These are phyloP conservation scores for Alternaria postmessia DNA, from an alignment of 2,329 filamentous ascomycete species.

Conservation along the genomic window DNA sequence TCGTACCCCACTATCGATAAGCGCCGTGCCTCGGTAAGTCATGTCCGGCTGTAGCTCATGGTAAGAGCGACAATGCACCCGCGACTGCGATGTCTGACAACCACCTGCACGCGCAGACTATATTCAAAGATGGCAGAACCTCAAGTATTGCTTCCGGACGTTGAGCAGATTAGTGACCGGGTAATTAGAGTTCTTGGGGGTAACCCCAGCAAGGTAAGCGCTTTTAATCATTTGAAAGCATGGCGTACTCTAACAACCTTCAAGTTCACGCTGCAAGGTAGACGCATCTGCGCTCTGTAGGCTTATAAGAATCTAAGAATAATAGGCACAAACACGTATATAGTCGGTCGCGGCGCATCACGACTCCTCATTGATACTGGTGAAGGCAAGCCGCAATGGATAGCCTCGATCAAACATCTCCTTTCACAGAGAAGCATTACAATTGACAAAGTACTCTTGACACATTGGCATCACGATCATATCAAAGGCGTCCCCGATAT, in stretches of 20 bases:
- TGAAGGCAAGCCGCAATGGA: constrained; percentile 80
- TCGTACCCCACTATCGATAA: constrained; percentile 37
- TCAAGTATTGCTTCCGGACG: constrained; percentile 71
- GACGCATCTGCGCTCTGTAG: neutral
- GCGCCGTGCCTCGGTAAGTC: constrained; percentile 32
- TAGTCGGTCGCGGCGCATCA: constrained; percentile 76
- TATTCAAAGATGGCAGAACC: constrained; percentile 65
- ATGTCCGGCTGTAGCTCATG: constrained; percentile 7
- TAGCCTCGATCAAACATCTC: constrained; percentile 68
- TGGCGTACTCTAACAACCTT: constrained; percentile 22
- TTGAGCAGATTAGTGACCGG: constrained; percentile 78
- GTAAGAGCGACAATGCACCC: constrained; percentile 35
- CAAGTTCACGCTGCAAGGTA: constrained; percentile 71
- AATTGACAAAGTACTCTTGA: constrained; percentile 76
- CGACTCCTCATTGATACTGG: constrained; percentile 91
- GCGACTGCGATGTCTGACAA: constrained; percentile 31
- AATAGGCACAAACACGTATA: constrained; percentile 90
- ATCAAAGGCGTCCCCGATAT: constrained; percentile 77
- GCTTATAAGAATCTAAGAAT: constrained; percentile 16
- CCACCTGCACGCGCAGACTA: constrained; percentile 27
- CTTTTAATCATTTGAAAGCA: neutral
- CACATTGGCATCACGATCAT: constrained; percentile 94
- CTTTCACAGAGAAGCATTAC: constrained; percentile 73
- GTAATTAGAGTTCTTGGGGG: constrained; percentile 87
- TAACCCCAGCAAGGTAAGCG: constrained; percentile 81